Percentiles rank a stretch among this genome's conserved stretches.
phyloP scores from a whole-genome alignment of 495 filamentous ascomycete species.

The Podospora pseudocomata region DNA sequence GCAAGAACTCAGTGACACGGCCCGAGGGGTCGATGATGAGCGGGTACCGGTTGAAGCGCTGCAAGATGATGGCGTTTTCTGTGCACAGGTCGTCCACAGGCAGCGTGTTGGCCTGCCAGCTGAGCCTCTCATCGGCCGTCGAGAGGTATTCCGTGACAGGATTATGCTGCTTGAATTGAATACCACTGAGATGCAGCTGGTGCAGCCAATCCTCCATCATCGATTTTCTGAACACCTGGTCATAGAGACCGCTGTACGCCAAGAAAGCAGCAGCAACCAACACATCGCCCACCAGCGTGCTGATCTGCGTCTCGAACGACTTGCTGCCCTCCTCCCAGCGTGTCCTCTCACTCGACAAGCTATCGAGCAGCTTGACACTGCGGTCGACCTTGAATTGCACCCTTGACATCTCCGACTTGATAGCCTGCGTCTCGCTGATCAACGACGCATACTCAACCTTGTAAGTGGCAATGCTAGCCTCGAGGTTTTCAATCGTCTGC shows the following conservation, averaged over 20 bases:
- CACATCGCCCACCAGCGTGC: slow-evolving; percentile 92
- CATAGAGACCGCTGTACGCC: slow-evolving; percentile 96
- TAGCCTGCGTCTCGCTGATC: slow-evolving; percentile 94
- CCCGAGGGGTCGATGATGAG: slow-evolving; percentile 98
- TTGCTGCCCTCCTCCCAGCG: slow-evolving; percentile 96
- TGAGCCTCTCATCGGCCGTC: slow-evolving; percentile 88
- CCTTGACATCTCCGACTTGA: slow-evolving; percentile 92
- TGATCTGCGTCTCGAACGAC: slow-evolving; percentile 96
- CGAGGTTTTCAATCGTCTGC: slow-evolving; percentile 75
- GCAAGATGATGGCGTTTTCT: slow-evolving; percentile 95
- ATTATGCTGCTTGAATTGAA: slow-evolving; percentile 89
- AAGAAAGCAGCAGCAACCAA: slow-evolving; percentile 93
- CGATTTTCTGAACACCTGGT: slow-evolving; percentile 93
- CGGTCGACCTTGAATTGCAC: slow-evolving; percentile 98
- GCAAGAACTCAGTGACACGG: slow-evolving; percentile 87
- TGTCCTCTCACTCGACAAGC: slow-evolving; percentile 84
- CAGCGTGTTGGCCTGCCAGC: slow-evolving; percentile 91
- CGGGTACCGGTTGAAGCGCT: slow-evolving; percentile 96
- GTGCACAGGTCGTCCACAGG: slow-evolving; percentile 99
- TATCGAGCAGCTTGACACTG: slow-evolving; percentile 89
- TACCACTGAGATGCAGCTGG: slow-evolving; percentile 83
- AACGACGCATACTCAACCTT: slow-evolving; percentile 94
- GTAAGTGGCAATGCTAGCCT: slow-evolving; percentile 91
- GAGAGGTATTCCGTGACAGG: slow-evolving; percentile 95
- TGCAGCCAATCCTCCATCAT: slow-evolving; percentile 98